Evolutionary conservation across 352 stramenopile species (phyloP).

Genomic region (Pythium pyrilobum): DNA sequence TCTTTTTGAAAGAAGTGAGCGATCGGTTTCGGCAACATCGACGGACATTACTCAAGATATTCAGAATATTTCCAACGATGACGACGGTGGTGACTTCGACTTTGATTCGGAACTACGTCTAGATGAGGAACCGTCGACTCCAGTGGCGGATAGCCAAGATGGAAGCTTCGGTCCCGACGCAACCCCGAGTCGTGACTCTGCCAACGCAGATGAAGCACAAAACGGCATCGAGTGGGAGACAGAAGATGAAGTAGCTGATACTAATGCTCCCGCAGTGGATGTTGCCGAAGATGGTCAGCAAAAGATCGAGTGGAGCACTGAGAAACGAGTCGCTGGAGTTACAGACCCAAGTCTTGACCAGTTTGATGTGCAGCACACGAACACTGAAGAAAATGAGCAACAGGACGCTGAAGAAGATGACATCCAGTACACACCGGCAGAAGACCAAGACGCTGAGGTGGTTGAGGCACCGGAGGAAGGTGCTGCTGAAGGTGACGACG

Average conservation of each 20-base stretch:
- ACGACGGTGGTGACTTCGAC: slow-evolving; percentile 13
- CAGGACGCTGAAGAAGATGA: not conserved
- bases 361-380: not conserved
- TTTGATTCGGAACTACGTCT: slow-evolving; percentile 10
- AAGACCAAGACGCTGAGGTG: slow-evolving; percentile 4
- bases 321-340: not conserved
- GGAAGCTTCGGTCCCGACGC: not conserved
- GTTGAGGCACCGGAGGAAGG: slow-evolving; percentile 18
- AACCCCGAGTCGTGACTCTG: too few species aligned
- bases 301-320: too few species aligned
- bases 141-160: not conserved
- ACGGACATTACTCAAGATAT: slow-evolving; percentile 47
- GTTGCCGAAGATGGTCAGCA: not conserved
- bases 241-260: too few species aligned
- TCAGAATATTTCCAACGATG: slow-evolving; percentile 22
- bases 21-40: slow-evolving; percentile 14
- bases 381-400: not conserved
- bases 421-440: not conserved
- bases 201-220: too few species aligned
- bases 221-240: too few species aligned
- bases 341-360: not conserved
- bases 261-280: too few species aligned
- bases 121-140: not conserved
- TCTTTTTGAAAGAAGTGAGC: not conserved
- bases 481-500: slow-evolving; percentile 23